Evolutionary conservation across 768 basidiomycete species (phyloP).

Genomic region (Porphyrellus cyaneotinctus): DNA sequence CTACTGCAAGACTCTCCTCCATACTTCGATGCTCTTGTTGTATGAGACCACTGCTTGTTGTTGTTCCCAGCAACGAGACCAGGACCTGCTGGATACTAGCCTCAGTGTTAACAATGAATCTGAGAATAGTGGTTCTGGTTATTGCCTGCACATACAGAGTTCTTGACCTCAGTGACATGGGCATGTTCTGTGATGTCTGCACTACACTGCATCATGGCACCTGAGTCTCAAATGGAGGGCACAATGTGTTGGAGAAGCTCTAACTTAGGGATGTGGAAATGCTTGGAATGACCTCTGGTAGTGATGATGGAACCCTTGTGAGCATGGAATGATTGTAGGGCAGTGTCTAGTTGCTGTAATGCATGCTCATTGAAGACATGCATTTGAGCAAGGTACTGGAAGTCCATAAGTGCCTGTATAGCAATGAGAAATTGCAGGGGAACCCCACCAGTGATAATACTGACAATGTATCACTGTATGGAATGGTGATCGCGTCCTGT

Average conservation of each 20-base stretch:
- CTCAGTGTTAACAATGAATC: no score
- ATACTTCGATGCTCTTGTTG: no score
- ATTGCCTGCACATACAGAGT: background rate
- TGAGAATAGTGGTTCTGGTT: background rate
- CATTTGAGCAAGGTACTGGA: background rate
- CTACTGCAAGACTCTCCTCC: no score
- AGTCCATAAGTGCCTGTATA: background rate
- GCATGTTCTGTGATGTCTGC: background rate
- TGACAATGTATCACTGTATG: background rate
- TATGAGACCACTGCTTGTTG: no score
- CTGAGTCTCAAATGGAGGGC: background rate
- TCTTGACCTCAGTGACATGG: background rate
- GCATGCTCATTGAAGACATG: background rate
- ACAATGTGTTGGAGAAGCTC: background rate
- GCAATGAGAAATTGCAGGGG: background rate
- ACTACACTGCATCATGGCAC: background rate
- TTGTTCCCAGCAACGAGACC: no score
- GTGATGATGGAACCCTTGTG: background rate
- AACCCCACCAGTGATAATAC: background rate
- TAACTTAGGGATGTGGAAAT: background rate
- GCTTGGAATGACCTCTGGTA: background rate
- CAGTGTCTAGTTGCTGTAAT: background rate
- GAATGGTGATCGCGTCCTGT: background rate
- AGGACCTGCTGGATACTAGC: no score
- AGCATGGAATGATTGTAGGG: background rate